These are phyloP conservation scores for Ophidiomyces ophidiicola DNA, from an alignment of 2,329 filamentous ascomycete species.

Conservation along the genomic window DNA sequence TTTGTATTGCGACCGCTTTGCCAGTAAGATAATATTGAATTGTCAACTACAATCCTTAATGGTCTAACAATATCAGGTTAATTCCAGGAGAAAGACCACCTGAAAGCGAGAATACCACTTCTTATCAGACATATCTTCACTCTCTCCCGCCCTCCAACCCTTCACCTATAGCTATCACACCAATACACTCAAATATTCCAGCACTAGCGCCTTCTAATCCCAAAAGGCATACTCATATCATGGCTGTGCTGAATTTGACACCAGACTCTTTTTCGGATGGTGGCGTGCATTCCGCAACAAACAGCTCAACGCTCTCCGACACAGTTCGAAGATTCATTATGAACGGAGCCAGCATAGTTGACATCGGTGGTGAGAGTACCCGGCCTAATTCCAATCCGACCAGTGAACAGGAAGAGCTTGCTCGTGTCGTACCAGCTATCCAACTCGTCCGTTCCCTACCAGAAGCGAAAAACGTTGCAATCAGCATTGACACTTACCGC, in stretches of 20 bases:
- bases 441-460: conserved; percentile 56
- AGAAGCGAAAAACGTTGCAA: conserved; percentile 50
- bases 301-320: conserved; percentile 40
- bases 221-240: conserved; percentile 57
- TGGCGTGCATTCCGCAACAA: conserved; percentile 46
- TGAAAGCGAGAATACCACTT: conserved; percentile 19
- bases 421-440: conserved; percentile 70
- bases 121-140: conserved; percentile 27
- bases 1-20: conserved; percentile 83
- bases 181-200: conserved; percentile 30
- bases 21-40: conserved; percentile 24
- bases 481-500: conserved; percentile 89
- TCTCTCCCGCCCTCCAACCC: conserved; percentile 26
- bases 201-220: conserved; percentile 48
- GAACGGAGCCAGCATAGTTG: conserved; percentile 69
- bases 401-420: conserved; percentile 58
- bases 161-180: conserved; percentile 29
- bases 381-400: conserved; percentile 62
- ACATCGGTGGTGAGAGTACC: conserved; percentile 88
- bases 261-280: conserved; percentile 97
- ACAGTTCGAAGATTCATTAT: conserved; percentile 52
- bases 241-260: conserved; percentile 91
- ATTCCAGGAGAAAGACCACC: conserved; percentile 25
- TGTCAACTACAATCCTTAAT: not conserved
- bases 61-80: conserved; percentile 6